Evolutionary conservation across 2,329 filamentous ascomycete species (phyloP).

Genomic region (Salinomyces thailandicus): DNA sequence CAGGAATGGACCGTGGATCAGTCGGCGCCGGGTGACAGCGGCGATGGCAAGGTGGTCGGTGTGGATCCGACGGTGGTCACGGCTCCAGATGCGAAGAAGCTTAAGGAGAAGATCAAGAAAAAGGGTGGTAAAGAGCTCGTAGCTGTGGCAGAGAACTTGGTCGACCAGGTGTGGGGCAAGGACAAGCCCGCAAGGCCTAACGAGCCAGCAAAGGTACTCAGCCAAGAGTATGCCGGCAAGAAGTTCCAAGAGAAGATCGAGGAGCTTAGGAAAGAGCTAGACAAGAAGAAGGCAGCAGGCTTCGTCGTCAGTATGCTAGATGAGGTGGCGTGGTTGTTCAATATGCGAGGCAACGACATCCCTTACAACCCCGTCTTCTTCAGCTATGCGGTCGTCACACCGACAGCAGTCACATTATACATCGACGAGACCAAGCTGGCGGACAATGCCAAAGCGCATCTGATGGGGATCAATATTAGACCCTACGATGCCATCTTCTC

Average conservation of each 20-base stretch:
- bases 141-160: slow-evolving; percentile 67
- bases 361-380: slow-evolving; percentile 98
- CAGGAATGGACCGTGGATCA: slow-evolving; percentile 90
- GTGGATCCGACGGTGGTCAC: slow-evolving; percentile 86
- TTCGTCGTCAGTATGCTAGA: slow-evolving; percentile 93
- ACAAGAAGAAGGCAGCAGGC: slow-evolving; percentile 77
- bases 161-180: slow-evolving; percentile 81
- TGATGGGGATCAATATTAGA: slow-evolving; percentile 62
- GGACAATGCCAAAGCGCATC: slow-evolving; percentile 56
- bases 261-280: slow-evolving; percentile 80
- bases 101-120: slow-evolving; percentile 78
- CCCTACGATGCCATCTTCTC: slow-evolving; percentile 75
- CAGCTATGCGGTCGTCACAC: slow-evolving; percentile 83
- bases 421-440: slow-evolving; percentile 70
- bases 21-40: slow-evolving; percentile 34
- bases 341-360: slow-evolving; percentile 87
- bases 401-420: slow-evolving; percentile 66
- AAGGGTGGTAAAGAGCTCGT: slow-evolving; percentile 68
- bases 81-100: slow-evolving; percentile 58
- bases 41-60: slow-evolving; percentile 75
- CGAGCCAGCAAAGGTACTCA: slow-evolving; percentile 63
- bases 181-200: slow-evolving; percentile 63
- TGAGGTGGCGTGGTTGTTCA: slow-evolving; percentile 98
- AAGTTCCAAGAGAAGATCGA: slow-evolving; percentile 70
- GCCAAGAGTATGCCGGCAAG: slow-evolving; percentile 68